A percentile compares a stretch with the other conserved stretches of the same genome.
These are phyloP conservation scores for Ogataea pignaliae DNA, from an alignment of 805 yeast genomes.

Conservation along the genomic window DNA sequence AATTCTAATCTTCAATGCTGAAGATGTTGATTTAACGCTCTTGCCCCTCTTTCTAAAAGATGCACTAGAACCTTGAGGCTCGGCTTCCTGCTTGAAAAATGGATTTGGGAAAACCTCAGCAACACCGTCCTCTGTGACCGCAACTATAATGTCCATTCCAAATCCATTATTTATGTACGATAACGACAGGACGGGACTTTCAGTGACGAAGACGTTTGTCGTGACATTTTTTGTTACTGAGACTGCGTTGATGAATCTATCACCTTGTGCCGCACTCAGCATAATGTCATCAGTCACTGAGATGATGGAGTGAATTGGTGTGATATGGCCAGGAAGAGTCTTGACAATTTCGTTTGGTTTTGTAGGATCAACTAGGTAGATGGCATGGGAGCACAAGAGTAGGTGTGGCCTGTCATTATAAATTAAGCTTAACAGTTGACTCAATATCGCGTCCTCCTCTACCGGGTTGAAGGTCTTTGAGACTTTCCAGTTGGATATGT, in stretches of 20 bases:
- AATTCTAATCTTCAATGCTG: conserved; percentile 42
- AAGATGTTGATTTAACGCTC: conserved; percentile 47
- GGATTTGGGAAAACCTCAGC: conserved; percentile 71
- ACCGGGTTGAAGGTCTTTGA: conserved; percentile 38
- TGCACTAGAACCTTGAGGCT: conserved; percentile 9
- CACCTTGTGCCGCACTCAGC: conserved; percentile 69
- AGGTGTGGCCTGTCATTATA: conserved; percentile 36
- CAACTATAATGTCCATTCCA: conserved; percentile 39
- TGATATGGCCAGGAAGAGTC: conserved; percentile 73
- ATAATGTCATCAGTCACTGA: conserved; percentile 42
- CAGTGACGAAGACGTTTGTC: conserved; percentile 60
- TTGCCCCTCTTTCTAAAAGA: conserved; percentile 41
- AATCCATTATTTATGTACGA: conserved; percentile 30
- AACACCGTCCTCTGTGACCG: conserved; percentile 69
- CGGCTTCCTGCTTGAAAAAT: conserved; percentile 16
- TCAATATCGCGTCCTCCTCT: conserved; percentile 22
- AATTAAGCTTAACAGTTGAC: conserved; percentile 20
- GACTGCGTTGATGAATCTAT: conserved; percentile 75
- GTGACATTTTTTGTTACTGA: conserved; percentile 43
- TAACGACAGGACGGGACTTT: conserved; percentile 51
- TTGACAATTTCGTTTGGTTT: conserved; percentile 35
- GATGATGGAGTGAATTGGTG: conserved; percentile 53
- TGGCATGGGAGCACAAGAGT: conserved; percentile 63
- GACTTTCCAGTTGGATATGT: conserved; percentile 40
- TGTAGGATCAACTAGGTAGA: conserved; percentile 46